Percentiles rank a stretch among this genome's conserved stretches.
phyloP scores from a whole-genome alignment of 805 yeast genomes.

The Komagataella pastoris region DNA sequence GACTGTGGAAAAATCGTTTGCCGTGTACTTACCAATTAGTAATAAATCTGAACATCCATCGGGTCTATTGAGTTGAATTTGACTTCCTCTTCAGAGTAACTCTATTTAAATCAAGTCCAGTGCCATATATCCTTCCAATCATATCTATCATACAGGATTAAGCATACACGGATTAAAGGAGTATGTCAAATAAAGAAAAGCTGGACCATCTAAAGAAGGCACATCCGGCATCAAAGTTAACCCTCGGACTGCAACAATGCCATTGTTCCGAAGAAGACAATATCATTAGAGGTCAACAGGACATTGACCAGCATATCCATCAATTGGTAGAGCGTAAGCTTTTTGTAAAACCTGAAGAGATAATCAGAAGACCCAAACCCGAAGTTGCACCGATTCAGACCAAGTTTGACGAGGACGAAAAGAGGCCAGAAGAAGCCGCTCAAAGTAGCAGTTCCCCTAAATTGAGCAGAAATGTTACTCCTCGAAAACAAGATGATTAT shows the following conservation, averaged over 20 bases:
- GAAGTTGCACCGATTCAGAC: background rate
- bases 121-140: constrained; percentile 1
- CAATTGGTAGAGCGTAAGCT: background rate
- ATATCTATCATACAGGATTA: background rate
- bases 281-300: background rate
- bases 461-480: background rate
- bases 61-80: background rate
- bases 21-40: background rate
- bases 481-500: background rate
- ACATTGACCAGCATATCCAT: background rate
- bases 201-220: background rate
- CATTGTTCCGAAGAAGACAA: background rate
- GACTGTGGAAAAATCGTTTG: background rate
- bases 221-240: constrained; percentile 1
- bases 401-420: background rate
- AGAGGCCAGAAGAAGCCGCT: background rate
- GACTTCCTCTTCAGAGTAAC: background rate
- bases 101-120: background rate
- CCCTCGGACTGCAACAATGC: background rate
- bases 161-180: background rate
- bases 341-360: background rate
- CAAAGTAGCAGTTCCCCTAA: background rate
- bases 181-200: background rate
- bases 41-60: background rate
- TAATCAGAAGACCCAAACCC: background rate